A percentile compares a stretch with the other conserved stretches of the same genome.
These are phyloP conservation scores for Peziza echinospora DNA, from an alignment of 495 filamentous ascomycete species.

Conservation along the genomic window DNA sequence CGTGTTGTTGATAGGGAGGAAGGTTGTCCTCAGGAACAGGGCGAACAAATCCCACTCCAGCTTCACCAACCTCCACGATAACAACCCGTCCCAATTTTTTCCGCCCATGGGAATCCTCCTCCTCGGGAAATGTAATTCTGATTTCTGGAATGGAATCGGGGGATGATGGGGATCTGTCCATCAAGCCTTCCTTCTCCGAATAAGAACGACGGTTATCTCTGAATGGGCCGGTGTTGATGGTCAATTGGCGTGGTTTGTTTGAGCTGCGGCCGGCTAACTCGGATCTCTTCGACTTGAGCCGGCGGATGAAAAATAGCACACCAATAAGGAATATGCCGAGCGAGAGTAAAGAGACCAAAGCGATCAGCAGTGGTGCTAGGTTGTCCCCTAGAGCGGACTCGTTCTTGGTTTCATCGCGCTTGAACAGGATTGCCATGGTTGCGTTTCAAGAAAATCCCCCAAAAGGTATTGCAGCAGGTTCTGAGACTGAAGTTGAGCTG, in stretches of 20 bases:
- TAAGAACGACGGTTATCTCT: constrained; percentile 46
- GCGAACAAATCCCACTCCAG: constrained; percentile 62
- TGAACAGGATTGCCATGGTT: not conserved
- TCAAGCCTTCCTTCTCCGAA: constrained; percentile 46
- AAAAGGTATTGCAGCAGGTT: no score
- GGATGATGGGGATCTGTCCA: constrained; percentile 55
- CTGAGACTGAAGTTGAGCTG: not conserved
- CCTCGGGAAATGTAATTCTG: constrained; percentile 93
- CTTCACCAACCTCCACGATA: constrained; percentile 80
- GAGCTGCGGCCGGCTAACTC: constrained; percentile 29
- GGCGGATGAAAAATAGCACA: constrained; percentile 47
- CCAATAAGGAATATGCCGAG: constrained; percentile 42
- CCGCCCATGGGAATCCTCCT: constrained; percentile 71
- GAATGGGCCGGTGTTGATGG: constrained; percentile 34
- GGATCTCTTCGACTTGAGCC: constrained; percentile 32
- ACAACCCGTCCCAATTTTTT: constrained; percentile 69
- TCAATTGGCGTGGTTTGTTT: constrained; percentile 42
- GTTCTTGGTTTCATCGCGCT: not conserved
- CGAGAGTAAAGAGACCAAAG: constrained; percentile 54
- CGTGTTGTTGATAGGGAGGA: constrained; percentile 66
- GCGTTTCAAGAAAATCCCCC: no score
- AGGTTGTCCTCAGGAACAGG: constrained; percentile 60
- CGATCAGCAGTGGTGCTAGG: constrained; percentile 24
- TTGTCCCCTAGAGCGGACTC: not conserved
- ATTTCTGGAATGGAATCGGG: constrained; percentile 76